Conservation (phyloP, 2,329 filamentous ascomycete species). For the Penicillium crustosum region DNA sequence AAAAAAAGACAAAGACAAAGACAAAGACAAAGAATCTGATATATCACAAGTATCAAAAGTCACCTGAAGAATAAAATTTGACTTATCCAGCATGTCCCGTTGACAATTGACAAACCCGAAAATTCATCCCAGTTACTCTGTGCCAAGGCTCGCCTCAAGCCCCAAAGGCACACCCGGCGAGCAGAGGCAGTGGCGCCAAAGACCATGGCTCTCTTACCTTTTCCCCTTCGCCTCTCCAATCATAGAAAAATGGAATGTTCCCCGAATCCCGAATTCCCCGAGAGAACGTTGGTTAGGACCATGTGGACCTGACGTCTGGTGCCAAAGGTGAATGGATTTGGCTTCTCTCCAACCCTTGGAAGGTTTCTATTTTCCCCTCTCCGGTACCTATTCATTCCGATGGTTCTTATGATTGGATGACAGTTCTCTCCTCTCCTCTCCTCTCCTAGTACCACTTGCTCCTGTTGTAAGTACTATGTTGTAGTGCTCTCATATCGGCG, state of each 20-base stretch:
- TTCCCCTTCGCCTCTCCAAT: background rate
- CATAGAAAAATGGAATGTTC: background rate
- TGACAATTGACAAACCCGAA: background rate
- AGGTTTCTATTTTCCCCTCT: background rate
- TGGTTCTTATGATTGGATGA: background rate
- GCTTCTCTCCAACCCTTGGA: background rate
- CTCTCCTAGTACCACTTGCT: background rate
- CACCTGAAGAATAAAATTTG: background rate
- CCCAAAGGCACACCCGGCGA: conserved; percentile 1
- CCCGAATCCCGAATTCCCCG: conserved; percentile 5
- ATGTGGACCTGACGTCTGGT: conserved; percentile 9
- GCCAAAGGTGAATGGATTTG: background rate
- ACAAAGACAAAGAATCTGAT: background rate
- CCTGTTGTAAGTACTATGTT: no score
- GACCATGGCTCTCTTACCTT: background rate
- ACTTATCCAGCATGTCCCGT: background rate
- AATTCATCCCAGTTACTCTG: background rate
- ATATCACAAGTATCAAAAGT: background rate
- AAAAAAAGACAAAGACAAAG: no score
- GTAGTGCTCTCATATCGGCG: background rate
- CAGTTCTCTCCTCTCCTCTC: background rate
- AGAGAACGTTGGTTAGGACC: background rate
- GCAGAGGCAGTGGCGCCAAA: background rate
- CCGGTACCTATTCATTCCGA: background rate
- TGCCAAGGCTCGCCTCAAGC: conserved; percentile 2